phyloP scores from a whole-genome alignment of 768 basidiomycete genomes.

The Boletus eberwhitei region DNA sequence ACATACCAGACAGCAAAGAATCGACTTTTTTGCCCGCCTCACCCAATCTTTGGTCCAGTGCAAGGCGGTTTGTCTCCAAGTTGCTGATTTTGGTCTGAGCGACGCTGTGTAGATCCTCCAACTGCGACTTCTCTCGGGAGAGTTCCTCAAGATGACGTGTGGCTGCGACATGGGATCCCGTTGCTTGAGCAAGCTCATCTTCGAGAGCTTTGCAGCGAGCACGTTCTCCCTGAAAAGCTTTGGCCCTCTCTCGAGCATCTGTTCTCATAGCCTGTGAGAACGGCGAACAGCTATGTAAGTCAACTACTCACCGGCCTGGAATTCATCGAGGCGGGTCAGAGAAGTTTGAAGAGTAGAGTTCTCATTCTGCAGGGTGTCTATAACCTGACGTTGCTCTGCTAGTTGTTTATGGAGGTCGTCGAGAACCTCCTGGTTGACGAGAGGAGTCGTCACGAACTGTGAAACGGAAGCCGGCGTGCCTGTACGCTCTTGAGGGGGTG shows the following conservation, averaged over 20 bases:
- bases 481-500: constrained; percentile 11
- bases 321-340: constrained; percentile 26
- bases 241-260: constrained; percentile 17
- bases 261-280: not conserved
- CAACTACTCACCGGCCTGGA: constrained; percentile 29
- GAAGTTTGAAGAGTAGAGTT: constrained; percentile 28
- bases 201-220: constrained; percentile 19
- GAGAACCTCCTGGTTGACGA: not conserved
- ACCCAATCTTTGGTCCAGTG: constrained; percentile 11
- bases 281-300: not conserved
- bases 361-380: constrained; percentile 25
- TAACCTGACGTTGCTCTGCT: constrained; percentile 16
- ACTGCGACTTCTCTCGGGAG: constrained; percentile 22
- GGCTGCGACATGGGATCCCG: constrained; percentile 3
- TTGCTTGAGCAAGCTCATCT: constrained; percentile 19
- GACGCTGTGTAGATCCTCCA: constrained; percentile 14
- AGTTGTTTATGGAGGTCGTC: constrained; percentile 16
- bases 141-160: constrained; percentile 18
- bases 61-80: constrained; percentile 11
- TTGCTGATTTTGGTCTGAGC: constrained; percentile 16
- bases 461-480: constrained; percentile 3
- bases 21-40: constrained; percentile 5
- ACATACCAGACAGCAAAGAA: constrained; percentile 23
- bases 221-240: constrained; percentile 20
- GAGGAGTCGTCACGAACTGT: not conserved